Evolutionary conservation across 495 filamentous ascomycete genomes (phyloP).

Genomic region (Diplogelasinospora grovesii): DNA sequence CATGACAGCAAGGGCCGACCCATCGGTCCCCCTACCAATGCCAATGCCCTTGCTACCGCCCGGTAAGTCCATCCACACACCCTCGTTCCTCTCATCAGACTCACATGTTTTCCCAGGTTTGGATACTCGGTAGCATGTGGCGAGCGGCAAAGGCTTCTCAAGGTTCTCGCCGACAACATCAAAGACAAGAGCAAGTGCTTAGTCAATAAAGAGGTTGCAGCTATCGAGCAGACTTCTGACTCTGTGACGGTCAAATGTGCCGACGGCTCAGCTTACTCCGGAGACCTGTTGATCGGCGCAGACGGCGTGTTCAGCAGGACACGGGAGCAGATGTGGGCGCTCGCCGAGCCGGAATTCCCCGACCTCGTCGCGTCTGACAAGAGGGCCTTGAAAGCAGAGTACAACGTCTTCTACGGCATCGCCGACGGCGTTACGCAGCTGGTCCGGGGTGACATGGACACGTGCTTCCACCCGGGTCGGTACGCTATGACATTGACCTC

Average conservation of each 20-base stretch:
- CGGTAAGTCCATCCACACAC: not conserved
- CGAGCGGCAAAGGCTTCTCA: conserved; percentile 13
- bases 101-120: conserved; percentile 18
- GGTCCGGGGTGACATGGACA: too few relatives aligned
- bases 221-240: conserved; percentile 6
- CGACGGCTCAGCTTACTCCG: conserved; percentile 33
- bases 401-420: conserved; percentile 35
- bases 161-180: conserved; percentile 8
- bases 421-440: too few relatives aligned
- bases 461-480: not conserved
- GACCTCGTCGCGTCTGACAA: conserved; percentile 10
- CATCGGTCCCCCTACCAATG: not conserved
- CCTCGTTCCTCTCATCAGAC: not conserved
- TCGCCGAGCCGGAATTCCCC: conserved; percentile 7
- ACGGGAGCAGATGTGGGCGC: conserved; percentile 34
- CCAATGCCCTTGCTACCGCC: too few relatives aligned
- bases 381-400: conserved; percentile 19
- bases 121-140: conserved; percentile 7
- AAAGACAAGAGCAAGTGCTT: conserved; percentile 12
- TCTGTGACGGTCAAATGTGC: conserved; percentile 11
- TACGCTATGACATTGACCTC: not conserved
- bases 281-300: conserved; percentile 41
- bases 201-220: conserved; percentile 9
- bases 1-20: not conserved
- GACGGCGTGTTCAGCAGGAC: conserved; percentile 41